Evolutionary conservation across 371 early-diverging fungal genomes (phyloP), one percentile per base, ranked within the genome.

Genomic region (Syncephalastrum racemosum): DNA sequence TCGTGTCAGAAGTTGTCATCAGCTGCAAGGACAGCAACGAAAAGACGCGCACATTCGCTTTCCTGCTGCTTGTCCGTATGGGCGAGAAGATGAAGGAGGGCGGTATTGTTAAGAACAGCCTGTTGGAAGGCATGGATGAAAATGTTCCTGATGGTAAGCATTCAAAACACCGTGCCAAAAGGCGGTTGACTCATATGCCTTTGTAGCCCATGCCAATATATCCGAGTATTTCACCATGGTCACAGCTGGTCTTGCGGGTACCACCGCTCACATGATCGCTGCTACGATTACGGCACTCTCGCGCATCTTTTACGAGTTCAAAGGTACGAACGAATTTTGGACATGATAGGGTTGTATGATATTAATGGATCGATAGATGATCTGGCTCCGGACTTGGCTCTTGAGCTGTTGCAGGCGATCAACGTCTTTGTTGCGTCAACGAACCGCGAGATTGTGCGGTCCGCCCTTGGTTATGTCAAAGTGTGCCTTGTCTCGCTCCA

Each of bases 11-110:
- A 71, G 92, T 87, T 22, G 94, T 98, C 42, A 71, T 97, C 24
- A 85, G 89, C 24, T 90, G 94, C 47, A 97, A 98, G 79, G 99
- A 97, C 56, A 85, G 85, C 25, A 95, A 89, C 55, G 96, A 97
- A 75, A 90, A 91, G 67, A 85, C 93, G 0, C 89, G 99, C 41
- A 70, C 70, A 49, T 76, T 85, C 18, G 93, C 96, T 1, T 97
- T 90, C 67, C 90, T 91, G 13, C 82, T 92, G 12, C 73, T 96
- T 49, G 89, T 96, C 1, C 74, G 81, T 3, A 92, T 98, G 91
- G 97, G 91, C 8, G 67, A 84, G 53, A 89, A 86, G 63, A 96
- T 97, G 96, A 79, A 83, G 52, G 81, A 77, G 49, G 90, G 90
- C 39, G 92, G 93, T 24, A 68, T 71, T 8, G 81, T 90, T 25